Evolutionary conservation across 192 early-diverging fungal species (phyloP), one percentile per base, ranked within the genome.

Genomic region (Cetraspora pellucida): DNA sequence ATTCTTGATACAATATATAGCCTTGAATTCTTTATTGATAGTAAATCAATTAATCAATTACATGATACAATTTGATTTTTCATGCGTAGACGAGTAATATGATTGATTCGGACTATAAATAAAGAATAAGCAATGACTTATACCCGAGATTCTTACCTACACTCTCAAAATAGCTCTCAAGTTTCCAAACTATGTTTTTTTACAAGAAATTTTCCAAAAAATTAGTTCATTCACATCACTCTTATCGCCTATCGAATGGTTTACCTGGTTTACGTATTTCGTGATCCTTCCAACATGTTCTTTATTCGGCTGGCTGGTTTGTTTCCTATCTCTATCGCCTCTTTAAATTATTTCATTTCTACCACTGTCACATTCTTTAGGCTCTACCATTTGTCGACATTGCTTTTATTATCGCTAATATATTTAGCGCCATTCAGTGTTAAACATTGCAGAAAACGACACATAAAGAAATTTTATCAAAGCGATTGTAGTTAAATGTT

Each of bases 261-360:
- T 69, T 69, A 30, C 23, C 25, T 69, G 66, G 45, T 69, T 69
- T 45, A 50, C 66, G 27, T 69, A 69, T 69, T 13, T 47, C 66
- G 5, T 25, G 44, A 68, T 46, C 45, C 66, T 68, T 68, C 66
- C 66, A 69, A 47, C 47, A 21, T 50, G 23, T 47, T 45, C 66
- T 47, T 69, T 69, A 47, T 47, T 69, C 43, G 46, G 66, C 7
- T 69, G 66, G 66, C 46, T 69, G 66, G 45, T 50, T 21, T 49
- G 66, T 69, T 23, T 52, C 19, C 19, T 47, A 69, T 0, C 66
- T 49, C 46, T 68, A 47, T 68, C 46, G 5, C 9, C 3, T 68
- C 45, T 50, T 19, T 69, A 69, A 69, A 49, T 69, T 28, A 9
- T 69, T 19, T 69, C 46, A 11, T 19, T 69, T 69, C 2, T 21